These are phyloP conservation scores for Xenoacremonium recifei DNA, from an alignment of 2,329 filamentous ascomycete genomes.

Conservation along the genomic window DNA sequence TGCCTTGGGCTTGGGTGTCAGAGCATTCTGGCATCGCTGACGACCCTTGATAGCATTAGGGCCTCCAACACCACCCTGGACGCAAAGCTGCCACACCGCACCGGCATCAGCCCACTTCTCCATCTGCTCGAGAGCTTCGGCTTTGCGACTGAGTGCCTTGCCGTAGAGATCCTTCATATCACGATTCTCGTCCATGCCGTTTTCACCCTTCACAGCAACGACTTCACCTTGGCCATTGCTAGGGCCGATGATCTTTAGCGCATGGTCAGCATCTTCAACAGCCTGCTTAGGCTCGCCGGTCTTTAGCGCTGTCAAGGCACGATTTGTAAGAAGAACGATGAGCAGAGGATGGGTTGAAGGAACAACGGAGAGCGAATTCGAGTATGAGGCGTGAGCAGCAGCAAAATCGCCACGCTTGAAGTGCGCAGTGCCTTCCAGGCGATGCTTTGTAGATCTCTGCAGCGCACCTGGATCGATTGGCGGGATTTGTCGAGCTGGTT, in stretches of 20 bases:
- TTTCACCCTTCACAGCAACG: constrained; percentile 64
- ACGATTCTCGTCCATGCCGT: constrained; percentile 62
- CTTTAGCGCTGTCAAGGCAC: constrained; percentile 85
- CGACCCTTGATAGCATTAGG: constrained; percentile 80
- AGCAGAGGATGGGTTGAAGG: constrained; percentile 78
- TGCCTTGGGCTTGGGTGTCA: constrained; percentile 64
- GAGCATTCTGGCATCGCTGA: constrained; percentile 83
- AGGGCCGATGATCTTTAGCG: constrained; percentile 75
- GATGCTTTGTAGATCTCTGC: constrained; percentile 72
- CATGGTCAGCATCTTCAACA: constrained; percentile 78
- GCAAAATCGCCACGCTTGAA: constrained; percentile 95
- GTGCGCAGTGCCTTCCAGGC: constrained; percentile 77
- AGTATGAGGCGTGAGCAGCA: constrained; percentile 79
- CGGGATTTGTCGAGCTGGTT: constrained; percentile 61
- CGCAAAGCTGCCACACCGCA: constrained; percentile 75
- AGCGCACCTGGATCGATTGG: constrained; percentile 67
- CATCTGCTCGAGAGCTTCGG: constrained; percentile 92
- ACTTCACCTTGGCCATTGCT: constrained; percentile 76
- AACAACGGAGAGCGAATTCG: constrained; percentile 70
- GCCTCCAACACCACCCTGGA: constrained; percentile 85
- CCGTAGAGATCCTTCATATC: constrained; percentile 93
- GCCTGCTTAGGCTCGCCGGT: constrained; percentile 88
- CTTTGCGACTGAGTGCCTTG: constrained; percentile 91
- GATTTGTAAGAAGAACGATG: constrained; percentile 89
- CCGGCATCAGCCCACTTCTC: constrained; percentile 89